Percentiles rank a stretch among this genome's conserved stretches.
Conservation (phyloP, 805 yeast genomes). For the Pichia ethanolica region DNA sequence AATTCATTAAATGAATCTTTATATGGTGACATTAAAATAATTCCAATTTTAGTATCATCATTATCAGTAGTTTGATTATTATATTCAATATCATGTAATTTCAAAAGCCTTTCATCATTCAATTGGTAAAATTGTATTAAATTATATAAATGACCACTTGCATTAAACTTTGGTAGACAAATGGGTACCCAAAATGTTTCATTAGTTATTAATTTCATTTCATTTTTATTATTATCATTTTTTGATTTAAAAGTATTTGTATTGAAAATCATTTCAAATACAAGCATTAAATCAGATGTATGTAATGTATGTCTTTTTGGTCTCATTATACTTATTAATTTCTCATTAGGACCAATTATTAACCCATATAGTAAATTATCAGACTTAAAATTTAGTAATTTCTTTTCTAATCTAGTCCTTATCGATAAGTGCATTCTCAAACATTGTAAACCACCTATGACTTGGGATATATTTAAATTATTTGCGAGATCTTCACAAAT, state of each 20-base stretch:
- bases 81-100: conserved; percentile 20
- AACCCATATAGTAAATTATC: conserved; percentile 68
- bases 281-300: conserved; percentile 71
- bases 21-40: conserved; percentile 55
- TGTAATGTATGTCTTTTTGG: conserved; percentile 74
- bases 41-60: conserved; percentile 29
- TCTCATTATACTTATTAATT: conserved; percentile 60
- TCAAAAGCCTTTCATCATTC: conserved; percentile 25
- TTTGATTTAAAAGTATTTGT: conserved; percentile 38
- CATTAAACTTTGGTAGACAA: conserved; percentile 84
- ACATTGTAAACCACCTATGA: conserved; percentile 61
- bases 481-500: conserved; percentile 47
- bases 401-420: conserved; percentile 50
- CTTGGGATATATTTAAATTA: conserved; percentile 48
- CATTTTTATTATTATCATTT: conserved; percentile 12
- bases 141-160: conserved; percentile 80
- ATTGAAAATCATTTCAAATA: conserved; percentile 63
- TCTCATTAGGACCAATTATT: conserved; percentile 55
- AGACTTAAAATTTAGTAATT: conserved; percentile 41
- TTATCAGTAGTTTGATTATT: conserved; percentile 3
- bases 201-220: conserved; percentile 24
- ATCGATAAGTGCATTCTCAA: conserved; percentile 49
- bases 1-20: conserved; percentile 74
- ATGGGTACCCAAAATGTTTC: conserved; percentile 92
- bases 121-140: conserved; percentile 57